Base-by-base conservation (phyloP, 768 basidiomycete species). In the Leccinum rimulosum region DNA sequence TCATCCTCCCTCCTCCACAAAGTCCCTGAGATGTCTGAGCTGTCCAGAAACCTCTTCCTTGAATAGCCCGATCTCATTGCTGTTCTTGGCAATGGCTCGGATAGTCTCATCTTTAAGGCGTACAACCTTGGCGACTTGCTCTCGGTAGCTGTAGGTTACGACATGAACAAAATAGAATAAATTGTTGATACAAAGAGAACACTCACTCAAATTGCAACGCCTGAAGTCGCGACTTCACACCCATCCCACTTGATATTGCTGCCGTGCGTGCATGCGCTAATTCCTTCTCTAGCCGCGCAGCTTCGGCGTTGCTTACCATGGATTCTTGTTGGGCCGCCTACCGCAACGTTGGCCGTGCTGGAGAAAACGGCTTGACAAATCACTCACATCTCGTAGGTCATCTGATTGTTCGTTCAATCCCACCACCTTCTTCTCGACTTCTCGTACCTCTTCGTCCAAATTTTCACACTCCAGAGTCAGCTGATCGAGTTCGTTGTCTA, bases 401-500 rank as follows among this genome's bases (percentile, higher is more conserved):
- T 92, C 89, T 10, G 90, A 89, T 70, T 92, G 86, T 56, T 90
- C 86, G 59, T 84, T 88, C 56, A 91, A 64, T 8, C 75, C 83
- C 22, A 76, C 78, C 10, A 88, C 86, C 70, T 91, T 89, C 72
- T 88, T 87, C 69, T 90, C 88, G 25, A 88, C 70, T 66, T 88
- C 88, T 50, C 75, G 78, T 25, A 89, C 83, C 62, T 94, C 91
- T 66, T 92, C 87, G 57, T 90, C 89, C 60, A 88, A 74, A 56
- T 89, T 89, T 71, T 95, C 93, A 67, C 89, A 91, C 61, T 90
- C 86, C 55, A 86, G 75, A 0, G 80, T 83, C 54, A 92, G 74
- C 64, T 88, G 82, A 68, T 96, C 94, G 10, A 93, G 82, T 60
- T 91, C 88, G 64, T 95, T 84, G 61, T 95, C 92, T 28, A 93